Evolutionary conservation across 768 basidiomycete species (phyloP), one percentile per base, ranked within the genome.

Genomic region (Roridomyces roridus): DNA sequence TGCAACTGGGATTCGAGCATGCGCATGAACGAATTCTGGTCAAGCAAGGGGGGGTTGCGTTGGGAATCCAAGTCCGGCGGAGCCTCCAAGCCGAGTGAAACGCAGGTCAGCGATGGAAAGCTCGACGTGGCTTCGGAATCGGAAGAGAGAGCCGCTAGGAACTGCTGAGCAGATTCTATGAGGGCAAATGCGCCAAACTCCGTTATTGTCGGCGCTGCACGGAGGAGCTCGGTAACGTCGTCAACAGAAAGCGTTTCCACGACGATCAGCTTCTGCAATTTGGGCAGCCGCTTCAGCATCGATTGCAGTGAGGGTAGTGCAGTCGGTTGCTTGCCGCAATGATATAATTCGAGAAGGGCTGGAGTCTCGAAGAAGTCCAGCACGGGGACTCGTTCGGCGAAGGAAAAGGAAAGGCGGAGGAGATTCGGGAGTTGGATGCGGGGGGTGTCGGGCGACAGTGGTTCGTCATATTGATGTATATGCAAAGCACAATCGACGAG

Each of bases 361-460:
- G 52, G 52, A 6, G 37, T 41, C 4, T 53, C 51, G 29, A 53
- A 20, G 9, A n/a, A 20, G 12, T 36, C 26, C 8, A 54, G 39
- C 0, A 46, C 14, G 29, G 7, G 29, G 6, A 31, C 7, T 6
- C 6, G 9, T 6, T 25, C 7, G 36, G 15, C 8, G n/a, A 31
- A 10, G 52, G 29, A 54, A 20, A 29, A 17, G 14, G 52, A 54
- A 10, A 54, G 52, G 23, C 52, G 52, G 26, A 39, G 45, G 21
- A 54, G 45, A 4, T 46, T 35, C 9, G 52, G 45, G 10, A 54
- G 26, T 26, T 20, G 21, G 20, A 54, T 40, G 2, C 25, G 21
- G 26, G n/a, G n/a, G 5, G 35, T 21, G 29, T 31, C 17, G 6
- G 39, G 39, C 17, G 39, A n/a, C 17, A 40, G n/a, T 7, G 41